Percentiles rank a stretch among this genome's conserved stretches.
Evolutionary conservation across 1,139 yeast species (phyloP).

Genomic region (Debaryomyces subglobosus): DNA sequence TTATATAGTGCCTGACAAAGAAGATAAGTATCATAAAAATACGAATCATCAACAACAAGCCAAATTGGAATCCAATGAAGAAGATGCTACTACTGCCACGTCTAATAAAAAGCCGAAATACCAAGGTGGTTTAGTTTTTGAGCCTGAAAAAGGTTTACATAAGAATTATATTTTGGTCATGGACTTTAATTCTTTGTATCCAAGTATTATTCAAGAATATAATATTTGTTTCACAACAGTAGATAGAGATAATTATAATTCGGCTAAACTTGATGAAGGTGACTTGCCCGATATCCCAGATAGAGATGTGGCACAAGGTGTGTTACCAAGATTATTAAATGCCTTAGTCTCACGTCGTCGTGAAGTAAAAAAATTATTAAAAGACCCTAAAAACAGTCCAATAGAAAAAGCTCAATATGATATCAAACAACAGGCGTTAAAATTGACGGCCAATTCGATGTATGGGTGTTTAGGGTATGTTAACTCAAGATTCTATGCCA

Average conservation of each 20-base stretch:
- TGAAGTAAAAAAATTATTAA: conserved; percentile 85
- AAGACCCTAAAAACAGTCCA: conserved; percentile 66
- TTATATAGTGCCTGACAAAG: conserved; percentile 89
- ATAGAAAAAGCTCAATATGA: conserved; percentile 81
- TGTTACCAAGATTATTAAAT: conserved; percentile 80
- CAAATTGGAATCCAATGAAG: conserved; percentile 42
- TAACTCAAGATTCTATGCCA: conserved; percentile 91
- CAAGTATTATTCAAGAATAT: conserved; percentile 95
- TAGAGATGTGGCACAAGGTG: conserved; percentile 65
- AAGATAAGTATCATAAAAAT: conserved; percentile 52
- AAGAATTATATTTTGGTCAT: conserved; percentile 87
- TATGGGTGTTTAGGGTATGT: conserved; percentile 97
- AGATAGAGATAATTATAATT: conserved; percentile 59
- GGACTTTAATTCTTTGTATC: conserved; percentile 98
- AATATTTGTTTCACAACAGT: conserved; percentile 98
- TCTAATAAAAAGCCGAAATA: conserved; percentile 79
- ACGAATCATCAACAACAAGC: conserved; percentile 43
- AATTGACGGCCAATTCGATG: conserved; percentile 98
- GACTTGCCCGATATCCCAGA: conserved; percentile 76
- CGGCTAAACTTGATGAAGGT: conserved; percentile 56
- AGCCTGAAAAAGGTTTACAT: conserved; percentile 94
- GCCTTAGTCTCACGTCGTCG: conserved; percentile 89
- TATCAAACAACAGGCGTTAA: conserved; percentile 93
- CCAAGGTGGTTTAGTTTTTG: conserved; percentile 97
- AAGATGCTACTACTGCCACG: conserved; percentile 49